phyloP scores from a whole-genome alignment of 2,329 filamentous ascomycete genomes.

The Trichoderma sp. region DNA sequence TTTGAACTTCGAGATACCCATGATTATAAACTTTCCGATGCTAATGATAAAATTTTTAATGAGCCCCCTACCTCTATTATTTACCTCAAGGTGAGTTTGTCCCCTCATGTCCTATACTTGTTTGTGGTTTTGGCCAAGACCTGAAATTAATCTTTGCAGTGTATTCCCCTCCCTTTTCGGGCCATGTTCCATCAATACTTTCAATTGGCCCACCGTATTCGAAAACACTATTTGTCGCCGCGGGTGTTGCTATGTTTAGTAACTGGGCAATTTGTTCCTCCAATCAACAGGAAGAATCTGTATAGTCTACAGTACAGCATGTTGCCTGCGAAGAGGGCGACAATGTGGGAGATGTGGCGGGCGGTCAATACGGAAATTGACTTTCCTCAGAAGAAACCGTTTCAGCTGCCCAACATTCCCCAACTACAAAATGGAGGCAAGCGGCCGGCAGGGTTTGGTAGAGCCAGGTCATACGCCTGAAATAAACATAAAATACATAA shows the following conservation, averaged over 20 bases:
- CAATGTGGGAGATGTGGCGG: constrained; percentile 84
- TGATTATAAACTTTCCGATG: constrained; percentile 46
- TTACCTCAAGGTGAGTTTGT: constrained; percentile 70
- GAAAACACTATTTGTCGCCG: constrained; percentile 92
- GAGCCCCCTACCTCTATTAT: constrained; percentile 76
- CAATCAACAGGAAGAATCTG: constrained; percentile 89
- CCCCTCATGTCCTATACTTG: neutral
- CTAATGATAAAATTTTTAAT: constrained; percentile 44
- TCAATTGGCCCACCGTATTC: constrained; percentile 86
- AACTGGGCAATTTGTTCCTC: constrained; percentile 89
- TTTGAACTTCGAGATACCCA: constrained; percentile 84
- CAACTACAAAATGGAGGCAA: constrained; percentile 38
- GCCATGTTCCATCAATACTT: constrained; percentile 98
- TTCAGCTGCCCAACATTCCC: constrained; percentile 41
- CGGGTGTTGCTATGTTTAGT: constrained; percentile 84
- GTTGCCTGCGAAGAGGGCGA: constrained; percentile 79
- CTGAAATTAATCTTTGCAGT: constrained; percentile 49
- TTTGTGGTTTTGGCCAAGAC: too few relatives aligned
- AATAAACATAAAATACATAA: neutral
- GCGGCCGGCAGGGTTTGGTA: constrained; percentile 35
- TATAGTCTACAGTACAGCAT: constrained; percentile 98
- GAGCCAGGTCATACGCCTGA: constrained; percentile 29
- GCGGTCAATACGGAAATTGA: constrained; percentile 56
- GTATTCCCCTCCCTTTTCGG: constrained; percentile 84
- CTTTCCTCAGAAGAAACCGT: constrained; percentile 47